phyloP scores from a whole-genome alignment of 345 rosid genomes.

The Salix exigua region DNA sequence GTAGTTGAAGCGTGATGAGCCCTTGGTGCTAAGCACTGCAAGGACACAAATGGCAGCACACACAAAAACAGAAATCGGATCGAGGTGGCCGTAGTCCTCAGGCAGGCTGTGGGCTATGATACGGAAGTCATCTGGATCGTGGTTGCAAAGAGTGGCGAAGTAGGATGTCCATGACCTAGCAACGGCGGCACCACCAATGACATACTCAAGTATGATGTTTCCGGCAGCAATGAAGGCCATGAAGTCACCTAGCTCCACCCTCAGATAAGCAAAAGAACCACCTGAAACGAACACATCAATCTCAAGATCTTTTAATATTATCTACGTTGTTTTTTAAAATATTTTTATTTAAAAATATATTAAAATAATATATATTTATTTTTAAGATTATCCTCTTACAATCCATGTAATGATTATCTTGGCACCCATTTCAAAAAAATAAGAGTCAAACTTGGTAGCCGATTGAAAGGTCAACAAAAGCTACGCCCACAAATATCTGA shows the following conservation, averaged over 20 bases:
- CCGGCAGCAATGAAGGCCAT: constrained; percentile 5
- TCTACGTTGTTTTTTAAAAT: no score
- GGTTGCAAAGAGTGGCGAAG: constrained; percentile 2
- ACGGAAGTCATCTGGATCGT: background rate
- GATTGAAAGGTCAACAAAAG: no score
- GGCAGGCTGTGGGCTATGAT: background rate
- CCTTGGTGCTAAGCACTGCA: background rate
- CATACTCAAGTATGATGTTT: constrained; percentile 4
- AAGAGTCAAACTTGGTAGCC: no score
- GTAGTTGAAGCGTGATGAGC: constrained; percentile 4
- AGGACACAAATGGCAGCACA: background rate
- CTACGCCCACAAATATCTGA: no score
- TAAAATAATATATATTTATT: no score
- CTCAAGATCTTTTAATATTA: background rate
- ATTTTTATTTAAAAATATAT: no score
- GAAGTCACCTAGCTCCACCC: constrained; percentile 2
- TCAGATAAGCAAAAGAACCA: constrained; percentile 4
- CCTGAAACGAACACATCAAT: background rate
- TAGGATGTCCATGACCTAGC: constrained; percentile 3
- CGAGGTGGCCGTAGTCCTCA: constrained; percentile 2
- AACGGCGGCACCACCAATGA: constrained; percentile 1
- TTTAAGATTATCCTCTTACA: no score
- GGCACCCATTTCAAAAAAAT: no score
- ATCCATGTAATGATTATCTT: no score
- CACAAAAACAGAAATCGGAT: background rate